Conservation (phyloP, 2,329 filamentous ascomycete species). For the Beauveria australis region DNA sequence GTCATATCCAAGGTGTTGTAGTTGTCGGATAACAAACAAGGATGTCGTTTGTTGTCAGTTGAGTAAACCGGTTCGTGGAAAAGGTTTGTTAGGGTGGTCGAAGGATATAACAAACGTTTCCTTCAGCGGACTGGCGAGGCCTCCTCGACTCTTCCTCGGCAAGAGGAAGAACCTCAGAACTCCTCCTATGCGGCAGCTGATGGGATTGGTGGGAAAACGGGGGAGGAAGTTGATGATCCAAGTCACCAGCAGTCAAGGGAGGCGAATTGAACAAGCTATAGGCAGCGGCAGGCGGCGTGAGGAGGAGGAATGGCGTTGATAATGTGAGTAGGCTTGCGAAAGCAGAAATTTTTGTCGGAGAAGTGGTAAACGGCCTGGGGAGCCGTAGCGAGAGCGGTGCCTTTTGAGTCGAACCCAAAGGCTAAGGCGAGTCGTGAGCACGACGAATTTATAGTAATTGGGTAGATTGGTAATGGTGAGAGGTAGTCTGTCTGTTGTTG, state of each 20-base stretch:
- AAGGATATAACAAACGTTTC: conserved; percentile 88
- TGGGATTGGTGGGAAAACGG: conserved; percentile 51
- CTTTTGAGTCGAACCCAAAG: conserved; percentile 62
- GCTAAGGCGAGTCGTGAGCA: conserved; percentile 24
- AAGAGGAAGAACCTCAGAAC: conserved; percentile 98
- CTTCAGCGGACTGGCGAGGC: conserved; percentile 86
- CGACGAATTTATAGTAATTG: background rate
- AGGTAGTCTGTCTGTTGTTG: background rate
- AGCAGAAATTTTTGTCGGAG: conserved; percentile 63
- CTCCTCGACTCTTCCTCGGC: conserved; percentile 98
- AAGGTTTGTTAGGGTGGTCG: conserved; percentile 73
- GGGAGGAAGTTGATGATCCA: conserved; percentile 37
- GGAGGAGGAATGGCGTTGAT: conserved; percentile 59
- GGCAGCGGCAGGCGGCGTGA: conserved; percentile 33
- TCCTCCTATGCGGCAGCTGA: conserved; percentile 99
- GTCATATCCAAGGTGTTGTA: conserved; percentile 47
- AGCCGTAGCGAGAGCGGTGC: conserved; percentile 51
- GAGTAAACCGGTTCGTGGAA: conserved; percentile 30
- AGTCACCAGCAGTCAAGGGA: conserved; percentile 40
- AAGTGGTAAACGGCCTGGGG: conserved; percentile 51
- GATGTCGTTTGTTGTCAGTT: conserved; percentile 1
- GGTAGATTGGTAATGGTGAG: background rate
- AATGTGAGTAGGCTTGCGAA: conserved; percentile 56
- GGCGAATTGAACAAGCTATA: conserved; percentile 41
- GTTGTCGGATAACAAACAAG: background rate